Percentiles rank a stretch among this genome's conserved stretches.
phyloP scores from a whole-genome alignment of 73 alveolate genomes.

The Urostyla sp. region DNA sequence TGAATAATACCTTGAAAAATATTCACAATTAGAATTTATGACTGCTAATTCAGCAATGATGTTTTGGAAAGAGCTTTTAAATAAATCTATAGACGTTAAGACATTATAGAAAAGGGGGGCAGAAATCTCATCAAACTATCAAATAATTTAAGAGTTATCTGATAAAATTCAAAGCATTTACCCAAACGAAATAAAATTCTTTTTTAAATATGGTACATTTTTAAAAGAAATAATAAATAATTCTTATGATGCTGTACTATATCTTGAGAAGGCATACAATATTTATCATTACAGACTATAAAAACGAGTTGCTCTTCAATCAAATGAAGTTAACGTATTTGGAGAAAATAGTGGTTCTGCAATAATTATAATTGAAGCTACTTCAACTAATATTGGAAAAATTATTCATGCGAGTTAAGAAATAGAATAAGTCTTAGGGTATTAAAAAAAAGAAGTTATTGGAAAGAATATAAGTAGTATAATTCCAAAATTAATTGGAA shows the following conservation, averaged over 20 bases:
- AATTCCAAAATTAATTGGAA: slow-evolving; percentile 47
- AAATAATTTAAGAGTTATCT: slow-evolving; percentile 10
- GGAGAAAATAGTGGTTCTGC: slow-evolving; percentile 51
- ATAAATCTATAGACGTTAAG: slow-evolving; percentile 2
- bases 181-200: slow-evolving; percentile 32
- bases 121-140: slow-evolving; percentile 17
- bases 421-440: slow-evolving; percentile 34
- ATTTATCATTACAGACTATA: slow-evolving; percentile 6
- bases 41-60: slow-evolving; percentile 35
- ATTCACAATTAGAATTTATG: background rate
- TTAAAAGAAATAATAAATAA: slow-evolving; percentile 33
- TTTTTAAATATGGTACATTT: slow-evolving; percentile 35
- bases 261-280: slow-evolving; percentile 20
- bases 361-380: slow-evolving; percentile 37
- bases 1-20: slow-evolving; percentile 18
- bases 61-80: slow-evolving; percentile 43
- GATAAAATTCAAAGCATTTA: background rate
- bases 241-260: slow-evolving; percentile 34
- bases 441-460: slow-evolving; percentile 12
- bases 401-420: slow-evolving; percentile 45
- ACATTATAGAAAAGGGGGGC: slow-evolving; percentile 24
- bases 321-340: slow-evolving; percentile 15
- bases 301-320: background rate
- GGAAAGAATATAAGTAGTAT: slow-evolving; percentile 19
- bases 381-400: slow-evolving; percentile 17